Evolutionary conservation across 352 stramenopile genomes (phyloP).

Genomic region (Globisporangium mamillatum): DNA sequence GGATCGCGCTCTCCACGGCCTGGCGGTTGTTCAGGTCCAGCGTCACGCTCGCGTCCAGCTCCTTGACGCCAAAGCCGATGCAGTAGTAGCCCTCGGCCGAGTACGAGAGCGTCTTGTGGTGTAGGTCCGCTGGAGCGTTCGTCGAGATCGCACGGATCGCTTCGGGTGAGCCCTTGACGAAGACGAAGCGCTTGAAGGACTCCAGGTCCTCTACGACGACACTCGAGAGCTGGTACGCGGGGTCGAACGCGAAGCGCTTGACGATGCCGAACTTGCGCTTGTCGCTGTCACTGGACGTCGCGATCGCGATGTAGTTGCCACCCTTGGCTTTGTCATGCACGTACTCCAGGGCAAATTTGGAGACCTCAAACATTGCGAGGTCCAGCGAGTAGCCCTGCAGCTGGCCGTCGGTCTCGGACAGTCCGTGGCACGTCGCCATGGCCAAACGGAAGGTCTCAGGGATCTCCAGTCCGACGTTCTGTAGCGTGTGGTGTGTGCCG

Average conservation of each 20-base stretch:
- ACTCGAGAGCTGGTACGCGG: constrained; percentile 42
- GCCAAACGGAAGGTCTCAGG: constrained; percentile 23
- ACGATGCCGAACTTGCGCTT: constrained; percentile 34
- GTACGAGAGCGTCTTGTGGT: constrained; percentile 22
- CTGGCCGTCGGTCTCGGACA: constrained; percentile 31
- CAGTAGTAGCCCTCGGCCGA: constrained; percentile 69
- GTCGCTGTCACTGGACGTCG: constrained; percentile 9
- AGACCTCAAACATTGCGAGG: constrained; percentile 48
- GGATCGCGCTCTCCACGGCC: constrained; percentile 53
- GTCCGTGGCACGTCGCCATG: constrained; percentile 47
- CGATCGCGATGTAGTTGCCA: constrained; percentile 23
- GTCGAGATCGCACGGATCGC: constrained; percentile 13
- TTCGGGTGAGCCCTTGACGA: constrained; percentile 52
- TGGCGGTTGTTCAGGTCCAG: constrained; percentile 23
- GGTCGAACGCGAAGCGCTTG: constrained; percentile 53
- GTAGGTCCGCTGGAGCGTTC: constrained; percentile 23
- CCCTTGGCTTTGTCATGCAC: constrained; percentile 22
- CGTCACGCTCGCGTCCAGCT: constrained; percentile 16
- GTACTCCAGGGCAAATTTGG: constrained; percentile 28
- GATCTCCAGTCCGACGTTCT: constrained; percentile 21
- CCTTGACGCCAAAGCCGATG: constrained; percentile 37
- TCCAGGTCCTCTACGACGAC: constrained; percentile 39
- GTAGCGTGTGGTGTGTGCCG: not conserved
- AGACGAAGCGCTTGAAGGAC: constrained; percentile 33
- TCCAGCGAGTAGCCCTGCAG: constrained; percentile 52